These are phyloP conservation scores for Olyra latifolia DNA, from an alignment of 176 grass and related monocot species.

Conservation along the genomic window DNA sequence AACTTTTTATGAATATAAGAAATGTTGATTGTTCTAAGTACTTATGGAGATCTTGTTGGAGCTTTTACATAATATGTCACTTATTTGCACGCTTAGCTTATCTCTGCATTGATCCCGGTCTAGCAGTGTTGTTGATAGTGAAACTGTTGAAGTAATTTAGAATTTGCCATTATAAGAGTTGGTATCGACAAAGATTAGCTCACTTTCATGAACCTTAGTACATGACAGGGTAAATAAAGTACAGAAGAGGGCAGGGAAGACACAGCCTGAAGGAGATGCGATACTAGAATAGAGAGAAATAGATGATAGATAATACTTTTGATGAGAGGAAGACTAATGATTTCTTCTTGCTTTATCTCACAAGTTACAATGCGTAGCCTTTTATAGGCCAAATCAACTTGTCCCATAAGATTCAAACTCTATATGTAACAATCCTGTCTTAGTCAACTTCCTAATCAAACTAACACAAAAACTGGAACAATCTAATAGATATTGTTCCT, in stretches of 20 bases:
- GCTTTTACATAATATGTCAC: neutral
- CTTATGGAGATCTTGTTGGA: neutral
- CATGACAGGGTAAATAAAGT: neutral
- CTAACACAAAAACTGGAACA: neutral
- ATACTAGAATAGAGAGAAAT: neutral
- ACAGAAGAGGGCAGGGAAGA: neutral
- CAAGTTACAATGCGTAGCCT: neutral
- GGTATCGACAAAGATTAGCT: neutral
- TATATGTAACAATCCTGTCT: neutral
- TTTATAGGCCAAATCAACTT: neutral
- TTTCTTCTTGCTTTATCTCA: neutral
- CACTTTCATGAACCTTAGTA: neutral
- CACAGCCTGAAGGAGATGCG: neutral
- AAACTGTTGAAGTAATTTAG: constrained; percentile 7
- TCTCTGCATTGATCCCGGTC: neutral
- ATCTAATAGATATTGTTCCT: neutral
- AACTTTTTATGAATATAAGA: neutral
- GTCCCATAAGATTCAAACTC: neutral
- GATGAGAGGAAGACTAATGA: neutral
- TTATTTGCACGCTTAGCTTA: neutral
- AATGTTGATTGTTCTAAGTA: neutral
- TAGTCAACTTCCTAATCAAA: neutral
- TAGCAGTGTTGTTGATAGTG: constrained; percentile 2
- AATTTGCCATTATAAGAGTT: neutral
- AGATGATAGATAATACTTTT: neutral